A percentile compares a stretch with the other conserved stretches of the same genome.
Conservation (phyloP, 2,329 filamentous ascomycete genomes). For the Lachnellula subtilissima region DNA sequence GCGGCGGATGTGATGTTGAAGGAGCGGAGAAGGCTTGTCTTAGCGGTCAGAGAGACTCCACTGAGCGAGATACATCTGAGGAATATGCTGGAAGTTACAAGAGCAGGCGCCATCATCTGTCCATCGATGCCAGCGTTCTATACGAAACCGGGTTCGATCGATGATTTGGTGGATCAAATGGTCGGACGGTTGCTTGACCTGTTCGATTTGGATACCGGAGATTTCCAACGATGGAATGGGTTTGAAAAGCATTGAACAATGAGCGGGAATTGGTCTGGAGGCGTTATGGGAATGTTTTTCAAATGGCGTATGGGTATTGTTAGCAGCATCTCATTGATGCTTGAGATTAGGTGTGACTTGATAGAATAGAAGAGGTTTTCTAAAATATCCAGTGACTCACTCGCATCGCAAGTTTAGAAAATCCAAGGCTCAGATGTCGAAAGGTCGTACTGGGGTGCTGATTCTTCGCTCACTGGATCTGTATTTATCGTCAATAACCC, state of each 20-base stretch:
- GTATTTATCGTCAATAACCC: no score
- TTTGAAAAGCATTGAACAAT: slow-evolving; percentile 9
- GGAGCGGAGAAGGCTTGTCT: slow-evolving; percentile 37
- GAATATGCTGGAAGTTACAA: slow-evolving; percentile 40
- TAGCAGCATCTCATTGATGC: no score
- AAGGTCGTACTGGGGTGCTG: no score
- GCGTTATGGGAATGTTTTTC: no score
- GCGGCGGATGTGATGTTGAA: slow-evolving; percentile 45
- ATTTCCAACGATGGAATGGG: slow-evolving; percentile 38
- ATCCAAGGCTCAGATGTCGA: no score
- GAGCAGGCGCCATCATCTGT: slow-evolving; percentile 39
- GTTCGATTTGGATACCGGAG: slow-evolving; percentile 38
- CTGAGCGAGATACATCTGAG: slow-evolving; percentile 43
- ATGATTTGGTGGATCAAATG: slow-evolving; percentile 42
- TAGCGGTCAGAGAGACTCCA: slow-evolving; percentile 40
- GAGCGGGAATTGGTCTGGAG: no score
- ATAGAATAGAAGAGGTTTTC: no score
- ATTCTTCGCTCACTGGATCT: no score
- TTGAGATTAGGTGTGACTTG: no score
- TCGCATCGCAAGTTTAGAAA: no score
- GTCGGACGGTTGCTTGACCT: slow-evolving; percentile 43
- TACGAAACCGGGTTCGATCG: slow-evolving; percentile 34
- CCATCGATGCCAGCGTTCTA: slow-evolving; percentile 43
- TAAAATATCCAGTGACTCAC: no score
- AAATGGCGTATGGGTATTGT: no score